A percentile compares a stretch with the other conserved stretches of the same genome.
Evolutionary conservation across 1,284 basidiomycete genomes (phyloP).

Genomic region (Pseudozyma flocculosa): DNA sequence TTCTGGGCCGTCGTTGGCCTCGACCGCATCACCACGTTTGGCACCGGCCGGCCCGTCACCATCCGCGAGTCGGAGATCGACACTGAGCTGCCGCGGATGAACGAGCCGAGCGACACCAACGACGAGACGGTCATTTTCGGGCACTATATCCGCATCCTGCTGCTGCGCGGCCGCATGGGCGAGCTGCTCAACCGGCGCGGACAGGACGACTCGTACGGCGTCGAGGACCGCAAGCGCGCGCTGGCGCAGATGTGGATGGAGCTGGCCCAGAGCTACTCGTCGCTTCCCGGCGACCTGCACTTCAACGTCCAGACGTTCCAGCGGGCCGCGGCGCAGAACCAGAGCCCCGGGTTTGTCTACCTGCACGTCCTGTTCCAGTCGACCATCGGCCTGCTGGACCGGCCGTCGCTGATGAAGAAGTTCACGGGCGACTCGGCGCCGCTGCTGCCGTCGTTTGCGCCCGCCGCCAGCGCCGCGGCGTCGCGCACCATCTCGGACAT

Average conservation of each 20-base stretch:
- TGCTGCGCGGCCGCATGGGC: constrained; percentile 43
- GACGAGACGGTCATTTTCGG: constrained; percentile 38
- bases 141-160: constrained; percentile 36
- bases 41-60: constrained; percentile 43
- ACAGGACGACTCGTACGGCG: constrained; percentile 26
- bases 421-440: constrained; percentile 28
- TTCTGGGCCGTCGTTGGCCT: constrained; percentile 45
- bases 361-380: constrained; percentile 48
- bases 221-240: constrained; percentile 25
- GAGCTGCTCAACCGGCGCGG: constrained; percentile 41
- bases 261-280: constrained; percentile 39
- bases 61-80: constrained; percentile 44
- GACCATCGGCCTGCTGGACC: constrained; percentile 43
- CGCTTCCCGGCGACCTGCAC: constrained; percentile 33
- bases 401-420: constrained; percentile 40
- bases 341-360: constrained; percentile 43
- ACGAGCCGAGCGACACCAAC: constrained; percentile 23
- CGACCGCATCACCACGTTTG: constrained; percentile 49
- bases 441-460: constrained; percentile 26
- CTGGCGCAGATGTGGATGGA: constrained; percentile 44
- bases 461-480: constrained; percentile 32
- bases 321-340: constrained; percentile 34
- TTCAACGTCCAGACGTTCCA: constrained; percentile 49
- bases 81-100: constrained; percentile 29
- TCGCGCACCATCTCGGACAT: constrained; percentile 46